Evolutionary conservation across 495 filamentous ascomycete species (phyloP), one percentile per base, ranked within the genome.

Genomic region (Polyplosphaeria fusca): DNA sequence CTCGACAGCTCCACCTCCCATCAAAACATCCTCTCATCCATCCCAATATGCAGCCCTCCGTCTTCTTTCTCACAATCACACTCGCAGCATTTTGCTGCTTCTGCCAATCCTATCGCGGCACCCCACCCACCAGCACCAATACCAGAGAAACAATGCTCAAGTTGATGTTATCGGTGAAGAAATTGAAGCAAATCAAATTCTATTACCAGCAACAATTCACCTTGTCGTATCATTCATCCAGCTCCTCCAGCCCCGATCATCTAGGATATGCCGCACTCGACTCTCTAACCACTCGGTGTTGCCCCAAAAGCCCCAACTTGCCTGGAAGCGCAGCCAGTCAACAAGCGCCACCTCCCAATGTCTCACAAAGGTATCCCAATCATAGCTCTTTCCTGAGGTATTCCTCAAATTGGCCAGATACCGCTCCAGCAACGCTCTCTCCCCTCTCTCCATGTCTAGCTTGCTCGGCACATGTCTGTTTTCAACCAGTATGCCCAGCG

Each of bases 231-330:
- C 51, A 23, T 24, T 30, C 4, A 61, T 24, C 14, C 22, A 16
- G 13, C 47, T 18, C 44, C 39, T 28, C 60, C 60, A 63, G 4
- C 12, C 23, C 14, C 43, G 26, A 18, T 58, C 45, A 20, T 42
- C 48, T 12, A 63, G 14, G 13, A 63, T 63, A 7, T 13, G 35
- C 14, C 60, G 18, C 22, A 58, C 60, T 13, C 60, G 47, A 20
- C 53, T 71, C 40, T 70, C 71, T 25, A 75, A 68, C 74, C 74
- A 77, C 24, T 67, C 61, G 1, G 70, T 70, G 45, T 76, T 75
- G 3, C 76, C 76, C 76, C 76, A 77, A 52, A 71, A 71, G 1
- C 76, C 74, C 76, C 74, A 77, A 1, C 73, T 75, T 0, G 73
- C 72, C 53, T 77, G 70, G 42, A 77, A 79, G 35, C 76, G 46